Percentiles rank a stretch among this genome's conserved stretches.
Conservation (phyloP, 257 asterid genomes). For the Vinca minor region DNA sequence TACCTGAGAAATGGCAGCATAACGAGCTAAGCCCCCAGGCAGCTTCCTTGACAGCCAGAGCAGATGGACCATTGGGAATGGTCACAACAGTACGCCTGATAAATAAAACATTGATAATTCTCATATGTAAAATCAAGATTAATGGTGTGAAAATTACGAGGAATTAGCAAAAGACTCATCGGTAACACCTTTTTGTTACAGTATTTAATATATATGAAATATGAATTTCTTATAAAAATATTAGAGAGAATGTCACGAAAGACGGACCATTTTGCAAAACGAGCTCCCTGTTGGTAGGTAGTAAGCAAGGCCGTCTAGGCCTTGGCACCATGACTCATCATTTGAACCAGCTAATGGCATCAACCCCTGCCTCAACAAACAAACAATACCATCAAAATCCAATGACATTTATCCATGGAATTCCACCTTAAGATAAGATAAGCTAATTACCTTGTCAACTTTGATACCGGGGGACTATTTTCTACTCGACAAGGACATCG, state of each 20-base stretch:
- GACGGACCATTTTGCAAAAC: conserved; percentile 97
- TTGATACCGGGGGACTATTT: conserved; percentile 86
- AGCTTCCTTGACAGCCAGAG: conserved; percentile 93
- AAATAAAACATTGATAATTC: neutral
- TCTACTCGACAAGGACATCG: conserved; percentile 68
- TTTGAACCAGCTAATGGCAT: conserved; percentile 89
- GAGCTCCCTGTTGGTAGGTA: conserved; percentile 96
- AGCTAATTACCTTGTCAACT: conserved; percentile 62
- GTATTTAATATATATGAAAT: too few relatives aligned
- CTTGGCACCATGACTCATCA: too few relatives aligned
- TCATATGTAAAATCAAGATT: neutral
- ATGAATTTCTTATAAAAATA: too few relatives aligned
- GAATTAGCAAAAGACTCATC: too few relatives aligned
- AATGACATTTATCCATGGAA: too few relatives aligned
- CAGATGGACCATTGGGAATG: conserved; percentile 93
- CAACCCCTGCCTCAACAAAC: conserved; percentile 49
- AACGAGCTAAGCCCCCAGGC: conserved; percentile 98
- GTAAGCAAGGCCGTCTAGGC: conserved; percentile 94
- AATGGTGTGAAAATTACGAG: neutral
- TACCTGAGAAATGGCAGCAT: conserved; percentile 91
- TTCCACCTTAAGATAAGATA: too few relatives aligned
- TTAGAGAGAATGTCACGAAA: too few relatives aligned
- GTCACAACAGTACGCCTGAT: conserved; percentile 94
- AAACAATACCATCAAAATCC: neutral
- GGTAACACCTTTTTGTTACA: too few relatives aligned